A percentile compares a stretch with the other conserved stretches of the same genome.
Evolutionary conservation across 192 early-diverging fungal species (phyloP).

Genomic region (Haplosporangium gracile): DNA sequence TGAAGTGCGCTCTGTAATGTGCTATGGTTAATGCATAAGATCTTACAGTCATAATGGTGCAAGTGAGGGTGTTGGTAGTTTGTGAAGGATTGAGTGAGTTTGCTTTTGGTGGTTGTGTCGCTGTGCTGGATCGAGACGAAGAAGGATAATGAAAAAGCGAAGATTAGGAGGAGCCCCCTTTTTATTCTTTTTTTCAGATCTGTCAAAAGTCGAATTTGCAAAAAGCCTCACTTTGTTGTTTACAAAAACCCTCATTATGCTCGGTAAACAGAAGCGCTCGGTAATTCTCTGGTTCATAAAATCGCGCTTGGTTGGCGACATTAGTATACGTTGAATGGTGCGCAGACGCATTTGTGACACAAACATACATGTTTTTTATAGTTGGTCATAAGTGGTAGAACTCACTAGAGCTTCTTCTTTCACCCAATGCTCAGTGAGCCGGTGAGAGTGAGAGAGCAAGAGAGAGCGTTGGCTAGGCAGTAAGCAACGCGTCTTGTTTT

Average conservation of each 20-base stretch:
- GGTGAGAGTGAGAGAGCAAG: neutral
- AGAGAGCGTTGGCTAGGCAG: neutral
- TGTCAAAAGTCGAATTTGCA: neutral
- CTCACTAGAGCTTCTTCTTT: neutral
- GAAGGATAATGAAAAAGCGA: neutral
- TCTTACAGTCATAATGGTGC: constrained; percentile 21
- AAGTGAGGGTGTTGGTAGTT: neutral
- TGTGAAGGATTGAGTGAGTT: neutral
- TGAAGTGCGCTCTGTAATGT: neutral
- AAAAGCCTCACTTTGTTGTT: neutral
- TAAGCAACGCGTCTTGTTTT: constrained; percentile 1
- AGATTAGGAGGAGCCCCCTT: neutral
- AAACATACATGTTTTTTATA: neutral
- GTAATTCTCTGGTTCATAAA: neutral
- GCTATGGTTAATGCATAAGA: neutral
- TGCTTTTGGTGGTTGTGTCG: neutral
- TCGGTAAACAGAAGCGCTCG: neutral
- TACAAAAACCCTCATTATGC: neutral
- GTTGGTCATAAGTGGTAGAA: neutral
- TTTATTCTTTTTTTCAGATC: neutral
- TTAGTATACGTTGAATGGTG: neutral
- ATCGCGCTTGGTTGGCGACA: neutral
- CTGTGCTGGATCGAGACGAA: neutral
- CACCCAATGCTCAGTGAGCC: neutral
- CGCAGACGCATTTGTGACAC: neutral